Conservation (phyloP, 257 asterid species). For the Ilex asprella region DNA sequence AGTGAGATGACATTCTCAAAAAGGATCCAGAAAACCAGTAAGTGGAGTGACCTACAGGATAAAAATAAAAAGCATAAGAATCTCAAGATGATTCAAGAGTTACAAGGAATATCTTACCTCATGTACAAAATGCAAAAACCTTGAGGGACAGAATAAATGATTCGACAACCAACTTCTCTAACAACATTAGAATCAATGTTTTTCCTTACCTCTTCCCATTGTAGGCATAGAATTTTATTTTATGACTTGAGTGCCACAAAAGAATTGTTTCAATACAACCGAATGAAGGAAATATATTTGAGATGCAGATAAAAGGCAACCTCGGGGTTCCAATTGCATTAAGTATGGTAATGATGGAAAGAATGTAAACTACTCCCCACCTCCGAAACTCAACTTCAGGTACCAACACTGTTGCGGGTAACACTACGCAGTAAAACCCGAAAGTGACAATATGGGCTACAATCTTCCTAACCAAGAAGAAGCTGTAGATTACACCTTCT, state of each 20-base stretch:
- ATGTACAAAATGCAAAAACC: too few relatives aligned
- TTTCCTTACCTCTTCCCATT: too few relatives aligned
- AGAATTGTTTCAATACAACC: too few relatives aligned
- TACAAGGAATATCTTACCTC: too few relatives aligned
- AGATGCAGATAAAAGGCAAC: constrained; percentile 9
- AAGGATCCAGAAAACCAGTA: constrained; percentile 86
- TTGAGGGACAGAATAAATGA: too few relatives aligned
- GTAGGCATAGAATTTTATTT: too few relatives aligned
- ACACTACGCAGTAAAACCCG: constrained; percentile 55
- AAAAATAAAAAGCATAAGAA: background rate
- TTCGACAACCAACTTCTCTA: too few relatives aligned
- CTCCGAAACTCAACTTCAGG: constrained; percentile 64
- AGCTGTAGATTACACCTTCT: constrained; percentile 67
- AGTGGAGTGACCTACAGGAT: constrained; percentile 60
- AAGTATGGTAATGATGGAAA: constrained; percentile 43
- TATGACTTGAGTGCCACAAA: too few relatives aligned
- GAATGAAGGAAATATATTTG: too few relatives aligned
- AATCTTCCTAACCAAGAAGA: constrained; percentile 69
- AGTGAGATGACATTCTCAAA: constrained; percentile 94
- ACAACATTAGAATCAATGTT: too few relatives aligned
- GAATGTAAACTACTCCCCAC: constrained; percentile 61
- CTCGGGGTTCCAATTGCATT: constrained; percentile 65
- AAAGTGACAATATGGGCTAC: constrained; percentile 61
- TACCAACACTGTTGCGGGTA: constrained; percentile 54
- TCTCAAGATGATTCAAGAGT: background rate